These are phyloP conservation scores for Paecilomyces sp. DNA, from an alignment of 2,329 filamentous ascomycete species.

Conservation along the genomic window DNA sequence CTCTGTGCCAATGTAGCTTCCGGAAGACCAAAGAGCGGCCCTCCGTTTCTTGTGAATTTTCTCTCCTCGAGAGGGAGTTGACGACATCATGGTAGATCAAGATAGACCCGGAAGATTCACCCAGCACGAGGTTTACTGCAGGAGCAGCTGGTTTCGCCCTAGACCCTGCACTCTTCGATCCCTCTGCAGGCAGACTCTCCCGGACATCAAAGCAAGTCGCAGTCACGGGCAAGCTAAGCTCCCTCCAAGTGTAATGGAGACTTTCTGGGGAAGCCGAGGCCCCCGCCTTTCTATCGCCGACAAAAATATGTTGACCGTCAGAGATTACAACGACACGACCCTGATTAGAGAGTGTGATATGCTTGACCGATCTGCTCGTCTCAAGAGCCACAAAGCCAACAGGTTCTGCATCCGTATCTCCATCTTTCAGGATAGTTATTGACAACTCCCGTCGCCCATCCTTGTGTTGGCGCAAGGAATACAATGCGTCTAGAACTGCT, in stretches of 20 bases:
- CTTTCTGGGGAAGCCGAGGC: conserved; percentile 28
- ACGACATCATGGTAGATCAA: conserved; percentile 75
- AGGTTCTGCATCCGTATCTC: conserved; percentile 7
- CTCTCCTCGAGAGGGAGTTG: conserved; percentile 42
- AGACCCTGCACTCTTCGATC: conserved; percentile 1
- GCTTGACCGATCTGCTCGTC: conserved; percentile 19
- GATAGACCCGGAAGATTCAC: conserved; percentile 68
- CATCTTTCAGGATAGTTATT: conserved; percentile 13
- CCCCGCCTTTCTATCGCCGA: conserved; percentile 47
- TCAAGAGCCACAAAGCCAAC: conserved; percentile 20
- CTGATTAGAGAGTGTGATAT: conserved; percentile 20
- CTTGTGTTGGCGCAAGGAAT: conserved; percentile 29
- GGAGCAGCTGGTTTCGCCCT: conserved; percentile 22
- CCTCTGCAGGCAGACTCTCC: conserved; percentile 24
- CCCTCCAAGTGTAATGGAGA: conserved; percentile 46
- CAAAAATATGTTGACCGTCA: conserved; percentile 43
- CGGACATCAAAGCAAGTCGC: conserved; percentile 63
- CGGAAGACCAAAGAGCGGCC: conserved; percentile 43
- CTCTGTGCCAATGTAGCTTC: conserved; percentile 86
- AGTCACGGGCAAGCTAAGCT: conserved; percentile 51
- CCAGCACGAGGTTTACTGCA: conserved; percentile 68
- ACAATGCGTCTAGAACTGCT: conserved; percentile 26
- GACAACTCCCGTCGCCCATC: conserved; percentile 31
- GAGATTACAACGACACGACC: conserved; percentile 32
- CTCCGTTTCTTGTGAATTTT: conserved; percentile 39